Base-by-base conservation (phyloP, 2,329 filamentous ascomycete genomes). In the Aspergillus transmontanensis region DNA sequence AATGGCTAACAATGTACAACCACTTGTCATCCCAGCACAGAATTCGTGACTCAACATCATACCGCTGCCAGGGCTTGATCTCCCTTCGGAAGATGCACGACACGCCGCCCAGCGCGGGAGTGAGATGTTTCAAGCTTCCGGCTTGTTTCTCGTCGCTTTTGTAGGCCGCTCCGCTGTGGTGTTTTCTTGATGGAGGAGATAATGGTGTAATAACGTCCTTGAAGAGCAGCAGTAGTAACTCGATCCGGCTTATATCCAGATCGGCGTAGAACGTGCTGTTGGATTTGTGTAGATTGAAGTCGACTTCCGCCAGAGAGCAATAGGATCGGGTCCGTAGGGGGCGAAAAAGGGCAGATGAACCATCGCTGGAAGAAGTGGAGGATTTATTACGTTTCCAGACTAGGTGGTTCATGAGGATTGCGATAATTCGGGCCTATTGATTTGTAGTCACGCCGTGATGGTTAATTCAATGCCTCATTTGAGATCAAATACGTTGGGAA, bases 251-350 rank as follows among this genome's bases (percentile, higher is more conserved):
- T 3, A 57, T 43, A 9, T 57, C 55, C 16, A 57, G 10, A 57
- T 57, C 55, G 2, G 55, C 26, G 30, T 45, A 57, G 55, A 57
- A 57, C 26, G 55, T 57, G 55, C 55, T 57, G 55, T 57, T 57
- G 2, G 55, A 57, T 14, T 57, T 57, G 55, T 57, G 55, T 4
- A 57, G 23, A 26, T 57, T 57, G 39, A 45, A 57, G 26, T 57
- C 55, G 55, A 50, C 46, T 30, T 50, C 46, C 1, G 46, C 26
- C 11, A 50, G 14, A 3, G 46, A 50, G 26, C 46, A 50, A 2
- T 50, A 50, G 23, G 46, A 50, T 16, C 46, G 46, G 23, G 46
- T 30, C 14, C 46, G 46, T 0, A 50, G 16, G 14, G 46, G 46
- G 4, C 46, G 26, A 28, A 50, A 50, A 16, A 50, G 46, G 6